These are phyloP conservation scores for Alternaria triticina DNA, from an alignment of 2,329 filamentous ascomycete genomes.

Conservation along the genomic window DNA sequence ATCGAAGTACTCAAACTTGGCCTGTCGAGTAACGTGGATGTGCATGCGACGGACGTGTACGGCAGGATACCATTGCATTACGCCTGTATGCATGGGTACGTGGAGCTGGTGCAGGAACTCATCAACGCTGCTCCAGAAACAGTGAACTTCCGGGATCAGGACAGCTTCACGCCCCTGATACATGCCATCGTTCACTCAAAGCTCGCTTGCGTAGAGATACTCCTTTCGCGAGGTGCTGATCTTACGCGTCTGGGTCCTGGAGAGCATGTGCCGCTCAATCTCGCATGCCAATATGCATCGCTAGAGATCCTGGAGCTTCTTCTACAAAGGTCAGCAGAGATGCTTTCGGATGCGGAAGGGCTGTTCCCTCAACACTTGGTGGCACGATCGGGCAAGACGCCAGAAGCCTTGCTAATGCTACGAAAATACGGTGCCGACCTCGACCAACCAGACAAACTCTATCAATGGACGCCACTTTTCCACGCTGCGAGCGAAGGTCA, in stretches of 20 bases:
- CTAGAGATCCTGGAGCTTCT: constrained; percentile 84
- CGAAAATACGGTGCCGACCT: constrained; percentile 87
- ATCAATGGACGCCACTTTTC: constrained; percentile 95
- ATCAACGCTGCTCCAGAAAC: constrained; percentile 73
- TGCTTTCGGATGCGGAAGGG: constrained; percentile 94
- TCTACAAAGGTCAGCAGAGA: constrained; percentile 76
- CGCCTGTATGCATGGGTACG: constrained; percentile 89
- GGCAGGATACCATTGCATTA: constrained; percentile 93
- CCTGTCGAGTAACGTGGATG: constrained; percentile 76
- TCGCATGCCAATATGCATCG: constrained; percentile 93
- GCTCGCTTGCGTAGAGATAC: constrained; percentile 76
- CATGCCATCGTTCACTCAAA: constrained; percentile 92
- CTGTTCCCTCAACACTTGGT: constrained; percentile 97
- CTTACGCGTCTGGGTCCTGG: constrained; percentile 85
- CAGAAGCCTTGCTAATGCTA: constrained; percentile 78
- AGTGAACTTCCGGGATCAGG: constrained; percentile 88
- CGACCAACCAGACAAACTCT: constrained; percentile 92
- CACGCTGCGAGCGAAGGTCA: constrained; percentile 97
- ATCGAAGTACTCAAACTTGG: constrained; percentile 77
- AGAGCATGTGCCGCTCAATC: constrained; percentile 91
- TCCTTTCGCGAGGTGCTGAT: constrained; percentile 79
- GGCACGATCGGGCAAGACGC: constrained; percentile 83
- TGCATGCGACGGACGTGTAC: constrained; percentile 87
- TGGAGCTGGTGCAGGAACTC: constrained; percentile 80
- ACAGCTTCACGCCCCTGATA: constrained; percentile 95